Conservation (phyloP, 495 filamentous ascomycete genomes). For the Trichoderma reesei region DNA sequence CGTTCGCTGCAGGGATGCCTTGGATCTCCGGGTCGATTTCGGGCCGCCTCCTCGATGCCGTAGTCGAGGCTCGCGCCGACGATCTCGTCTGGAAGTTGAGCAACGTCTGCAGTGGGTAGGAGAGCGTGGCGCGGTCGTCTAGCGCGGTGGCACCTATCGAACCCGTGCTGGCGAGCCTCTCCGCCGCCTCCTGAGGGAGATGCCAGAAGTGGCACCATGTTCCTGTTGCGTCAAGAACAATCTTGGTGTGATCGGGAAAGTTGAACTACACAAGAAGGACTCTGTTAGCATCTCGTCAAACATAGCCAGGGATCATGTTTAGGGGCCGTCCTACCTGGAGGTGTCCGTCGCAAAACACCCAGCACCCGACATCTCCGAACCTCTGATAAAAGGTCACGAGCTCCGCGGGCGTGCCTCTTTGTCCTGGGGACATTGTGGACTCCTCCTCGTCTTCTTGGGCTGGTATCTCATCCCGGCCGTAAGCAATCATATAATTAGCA, state of each 20-base stretch:
- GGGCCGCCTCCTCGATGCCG: slow-evolving; percentile 32
- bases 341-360: slow-evolving; percentile 81
- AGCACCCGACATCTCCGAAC: slow-evolving; percentile 76
- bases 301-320: background rate
- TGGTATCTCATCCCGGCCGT: slow-evolving; percentile 40
- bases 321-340: slow-evolving; percentile 51
- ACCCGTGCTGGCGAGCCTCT: slow-evolving; percentile 50
- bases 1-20: slow-evolving; percentile 61
- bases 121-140: slow-evolving; percentile 48
- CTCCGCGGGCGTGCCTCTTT: slow-evolving; percentile 42
- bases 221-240: slow-evolving; percentile 65
- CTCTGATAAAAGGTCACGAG: slow-evolving; percentile 85
- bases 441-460: slow-evolving; percentile 26
- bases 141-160: slow-evolving; percentile 58
- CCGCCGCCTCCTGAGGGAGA: slow-evolving; percentile 59
- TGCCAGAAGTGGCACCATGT: slow-evolving; percentile 80
- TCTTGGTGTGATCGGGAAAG: slow-evolving; percentile 95
- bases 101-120: slow-evolving; percentile 49
- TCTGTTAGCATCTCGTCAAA: slow-evolving; percentile 7
- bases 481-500: slow-evolving; percentile 81
- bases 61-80: slow-evolving; percentile 23
- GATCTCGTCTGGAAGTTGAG: slow-evolving; percentile 42
- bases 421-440: slow-evolving; percentile 37
- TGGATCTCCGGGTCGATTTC: slow-evolving; percentile 49
- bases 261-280: slow-evolving; percentile 56